phyloP scores from a whole-genome alignment of 495 filamentous ascomycete genomes.

The Bacidia gigantensis region DNA sequence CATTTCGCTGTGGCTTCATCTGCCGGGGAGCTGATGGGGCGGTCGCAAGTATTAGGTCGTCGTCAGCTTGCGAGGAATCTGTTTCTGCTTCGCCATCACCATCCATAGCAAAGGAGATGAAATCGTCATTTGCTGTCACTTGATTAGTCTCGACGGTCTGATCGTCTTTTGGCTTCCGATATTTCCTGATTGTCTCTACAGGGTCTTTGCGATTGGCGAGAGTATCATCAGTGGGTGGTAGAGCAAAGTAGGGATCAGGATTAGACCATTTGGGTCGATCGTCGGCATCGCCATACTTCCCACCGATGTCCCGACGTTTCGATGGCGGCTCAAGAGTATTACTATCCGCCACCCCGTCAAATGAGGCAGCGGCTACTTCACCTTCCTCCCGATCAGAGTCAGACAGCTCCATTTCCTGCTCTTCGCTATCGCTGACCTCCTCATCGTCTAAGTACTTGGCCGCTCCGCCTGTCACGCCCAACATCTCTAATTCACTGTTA shows the following conservation, averaged over 20 bases:
- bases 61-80: not conserved
- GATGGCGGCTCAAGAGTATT: conserved; percentile 23
- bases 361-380: conserved; percentile 16
- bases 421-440: conserved; percentile 59
- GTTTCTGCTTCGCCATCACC: conserved; percentile 29
- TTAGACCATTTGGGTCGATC: conserved; percentile 74
- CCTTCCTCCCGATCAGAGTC: conserved; percentile 32
- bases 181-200: conserved; percentile 76
- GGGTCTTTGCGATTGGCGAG: conserved; percentile 63
- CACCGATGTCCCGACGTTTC: conserved; percentile 38
- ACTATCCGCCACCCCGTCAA: not conserved
- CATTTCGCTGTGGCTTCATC: conserved; percentile 6
- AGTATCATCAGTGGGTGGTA: conserved; percentile 57
- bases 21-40: conserved; percentile 22
- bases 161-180: conserved; percentile 40
- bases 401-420: conserved; percentile 49
- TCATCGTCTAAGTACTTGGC: conserved; percentile 34
- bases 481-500: conserved; percentile 26
- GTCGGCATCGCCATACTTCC: conserved; percentile 31
- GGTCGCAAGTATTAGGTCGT: conserved; percentile 14
- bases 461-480: conserved; percentile 18
- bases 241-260: conserved; percentile 75
- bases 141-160: conserved; percentile 32
- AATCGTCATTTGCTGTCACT: conserved; percentile 55
- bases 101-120: conserved; percentile 64